A percentile compares a stretch with the other conserved stretches of the same genome.
phyloP scores from a whole-genome alignment of 139 green algal species.

The Monoraphidium neglectum region DNA sequence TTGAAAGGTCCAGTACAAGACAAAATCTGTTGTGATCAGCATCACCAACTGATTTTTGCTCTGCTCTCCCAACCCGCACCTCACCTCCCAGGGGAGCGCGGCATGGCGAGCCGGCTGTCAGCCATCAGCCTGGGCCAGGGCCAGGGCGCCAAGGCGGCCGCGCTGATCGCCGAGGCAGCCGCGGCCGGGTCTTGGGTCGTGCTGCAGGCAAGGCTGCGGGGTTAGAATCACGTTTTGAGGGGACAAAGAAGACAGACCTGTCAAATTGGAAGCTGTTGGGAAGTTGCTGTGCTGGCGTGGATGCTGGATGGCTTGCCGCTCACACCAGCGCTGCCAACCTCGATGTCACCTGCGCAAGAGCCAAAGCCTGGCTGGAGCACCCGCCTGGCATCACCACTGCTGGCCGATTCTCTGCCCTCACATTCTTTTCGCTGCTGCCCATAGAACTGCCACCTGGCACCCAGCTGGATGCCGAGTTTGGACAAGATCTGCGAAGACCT shows the following conservation, averaged over 20 bases:
- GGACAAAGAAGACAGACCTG: no score
- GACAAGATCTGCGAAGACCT: slow-evolving; percentile 79
- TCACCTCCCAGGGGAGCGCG: slow-evolving; percentile 61
- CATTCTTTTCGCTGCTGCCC: no score
- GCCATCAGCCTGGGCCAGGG: slow-evolving; percentile 72
- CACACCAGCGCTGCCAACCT: neutral
- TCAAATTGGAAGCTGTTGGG: no score
- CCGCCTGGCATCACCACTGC: no score
- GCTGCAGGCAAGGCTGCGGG: slow-evolving; percentile 58
- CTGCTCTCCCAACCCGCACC: no score
- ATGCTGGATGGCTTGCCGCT: slow-evolving; percentile 1
- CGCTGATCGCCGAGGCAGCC: slow-evolving; percentile 64
- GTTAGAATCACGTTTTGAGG: neutral
- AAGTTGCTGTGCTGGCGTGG: neutral
- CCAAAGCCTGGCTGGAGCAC: no score
- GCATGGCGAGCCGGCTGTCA: slow-evolving; percentile 54
- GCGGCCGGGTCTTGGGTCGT: slow-evolving; percentile 61
- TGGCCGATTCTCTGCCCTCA: no score
- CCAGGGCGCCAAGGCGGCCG: slow-evolving; percentile 76
- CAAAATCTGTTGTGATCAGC: no score
- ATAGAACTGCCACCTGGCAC: slow-evolving; percentile 80
- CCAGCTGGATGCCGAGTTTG: slow-evolving; percentile 71
- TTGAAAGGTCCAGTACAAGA: no score
- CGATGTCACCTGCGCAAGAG: no score
- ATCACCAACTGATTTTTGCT: no score